These are phyloP conservation scores for Ceratobasidium theobromae DNA, from an alignment of 1,284 basidiomycete species.

Conservation along the genomic window DNA sequence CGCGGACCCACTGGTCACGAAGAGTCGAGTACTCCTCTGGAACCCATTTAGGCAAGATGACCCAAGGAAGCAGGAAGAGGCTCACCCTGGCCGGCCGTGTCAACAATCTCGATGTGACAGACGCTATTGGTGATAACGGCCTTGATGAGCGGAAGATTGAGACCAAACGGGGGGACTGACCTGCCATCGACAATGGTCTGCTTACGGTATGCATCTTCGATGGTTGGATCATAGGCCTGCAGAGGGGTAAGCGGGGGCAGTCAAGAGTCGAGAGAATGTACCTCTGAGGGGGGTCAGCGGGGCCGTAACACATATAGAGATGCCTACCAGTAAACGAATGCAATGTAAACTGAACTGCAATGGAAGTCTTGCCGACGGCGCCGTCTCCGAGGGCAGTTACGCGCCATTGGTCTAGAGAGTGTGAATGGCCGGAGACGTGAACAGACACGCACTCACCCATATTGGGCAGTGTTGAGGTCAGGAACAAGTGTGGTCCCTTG, in stretches of 20 bases:
- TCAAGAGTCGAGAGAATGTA: not conserved
- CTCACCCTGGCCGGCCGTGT: constrained; percentile 42
- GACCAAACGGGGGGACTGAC: constrained; percentile 39
- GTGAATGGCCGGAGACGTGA: not conserved
- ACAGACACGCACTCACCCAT: constrained; percentile 9
- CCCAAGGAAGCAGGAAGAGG: not conserved
- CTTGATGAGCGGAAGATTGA: constrained; percentile 1
- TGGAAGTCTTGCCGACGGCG: constrained; percentile 33
- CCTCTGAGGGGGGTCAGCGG: constrained; percentile 23
- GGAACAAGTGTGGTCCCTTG: not conserved
- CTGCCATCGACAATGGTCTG: constrained; percentile 43
- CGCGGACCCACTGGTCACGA: constrained; percentile 33
- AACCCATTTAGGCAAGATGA: constrained; percentile 21
- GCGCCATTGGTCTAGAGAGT: constrained; percentile 23
- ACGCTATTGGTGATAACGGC: not conserved
- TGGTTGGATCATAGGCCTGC: constrained; percentile 42
- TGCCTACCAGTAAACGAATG: constrained; percentile 30
- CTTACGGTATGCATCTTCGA: constrained; percentile 43
- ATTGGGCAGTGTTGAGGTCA: not conserved
- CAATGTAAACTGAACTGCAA: constrained; percentile 28
- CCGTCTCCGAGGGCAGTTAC: constrained; percentile 33
- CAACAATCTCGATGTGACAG: constrained; percentile 40
- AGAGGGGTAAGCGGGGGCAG: not conserved
- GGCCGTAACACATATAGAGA: not conserved
- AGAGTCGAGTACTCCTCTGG: constrained; percentile 33